Percentiles rank a stretch among this genome's conserved stretches.
phyloP scores from a whole-genome alignment of 2,329 filamentous ascomycete genomes.

The Colletotrichum acutatum region DNA sequence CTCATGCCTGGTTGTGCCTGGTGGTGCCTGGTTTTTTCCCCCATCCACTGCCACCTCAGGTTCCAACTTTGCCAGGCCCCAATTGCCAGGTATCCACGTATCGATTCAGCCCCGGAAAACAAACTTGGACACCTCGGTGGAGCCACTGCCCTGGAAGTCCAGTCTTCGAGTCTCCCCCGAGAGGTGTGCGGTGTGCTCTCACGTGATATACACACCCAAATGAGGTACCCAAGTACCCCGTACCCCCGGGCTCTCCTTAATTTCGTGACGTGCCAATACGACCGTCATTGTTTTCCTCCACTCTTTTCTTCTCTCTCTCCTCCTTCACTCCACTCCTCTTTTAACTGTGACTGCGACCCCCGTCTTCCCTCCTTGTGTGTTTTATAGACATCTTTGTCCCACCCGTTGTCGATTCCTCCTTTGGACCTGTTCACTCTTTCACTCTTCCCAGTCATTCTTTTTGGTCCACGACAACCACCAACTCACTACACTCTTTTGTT shows the following conservation, averaged over 20 bases:
- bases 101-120: slow-evolving; percentile 31
- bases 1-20: no score
- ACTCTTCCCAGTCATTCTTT: slow-evolving; percentile 29
- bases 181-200: background rate
- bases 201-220: background rate
- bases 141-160: no score
- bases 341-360: no score
- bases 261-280: slow-evolving; percentile 32
- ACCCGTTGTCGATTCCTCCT: slow-evolving; percentile 4
- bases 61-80: background rate
- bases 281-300: slow-evolving; percentile 31
- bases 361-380: background rate
- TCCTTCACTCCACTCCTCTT: background rate
- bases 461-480: slow-evolving; percentile 27
- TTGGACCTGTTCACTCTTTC: slow-evolving; percentile 5
- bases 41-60: background rate
- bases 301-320: background rate
- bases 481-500: slow-evolving; percentile 26
- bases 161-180: no score
- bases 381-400: slow-evolving; percentile 28
- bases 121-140: slow-evolving; percentile 10
- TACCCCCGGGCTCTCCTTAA: slow-evolving; percentile 26
- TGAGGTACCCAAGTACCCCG: background rate
- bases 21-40: background rate
- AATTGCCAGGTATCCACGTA: background rate